Base-by-base conservation (phyloP, 2,329 filamentous ascomycete species). In the Colletotrichum tropicicola region DNA sequence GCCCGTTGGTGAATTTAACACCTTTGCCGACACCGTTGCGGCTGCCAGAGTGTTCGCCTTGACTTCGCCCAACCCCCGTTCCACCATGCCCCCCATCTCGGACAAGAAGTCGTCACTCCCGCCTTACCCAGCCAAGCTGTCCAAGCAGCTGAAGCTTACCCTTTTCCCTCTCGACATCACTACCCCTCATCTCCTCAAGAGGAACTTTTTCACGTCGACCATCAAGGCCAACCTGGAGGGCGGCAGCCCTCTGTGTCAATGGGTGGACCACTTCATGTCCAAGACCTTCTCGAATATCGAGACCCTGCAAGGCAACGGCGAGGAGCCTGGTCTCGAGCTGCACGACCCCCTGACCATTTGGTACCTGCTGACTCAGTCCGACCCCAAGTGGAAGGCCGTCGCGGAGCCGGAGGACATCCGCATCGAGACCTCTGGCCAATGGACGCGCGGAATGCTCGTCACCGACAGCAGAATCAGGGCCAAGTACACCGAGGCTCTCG, bases 1-100 rank as follows among this genome's bases (percentile, higher is more conserved):
- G 47, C 95, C 96, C 2, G 87, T 91, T 12, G 93, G 92, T 68
- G 96, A 99, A 77, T 99, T 99, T 86, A 99, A 99, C 82, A 92
- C 91, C 61, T 97, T 93, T 73, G 94, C 96, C 62, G 97, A 99
- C 75, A 85, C 92, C 19, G 85, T 92, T 41, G 92, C 92, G 27
- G 88, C 92, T 0, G 92, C 92, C 10, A 86, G 92, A 13, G 86
- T 96, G 17, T 94, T 91, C 73, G 91, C 92, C 6, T 82, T 96
- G 67, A 94, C 92, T 0, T 93, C 91, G 1, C 87, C 85, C 6
- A 88, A 81, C 32, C 96, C 96, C 1, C 79, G 84, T 12, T 91
- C 90, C 3, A 98, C 94, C 4, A 92, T 98, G 85, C 94, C 96
- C 1, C 88, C 90, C 0, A 79, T 89, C 12, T 84, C 87, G 35